phyloP scores from a whole-genome alignment of 352 stramenopile species.

The Aphanomyces euteiches region DNA sequence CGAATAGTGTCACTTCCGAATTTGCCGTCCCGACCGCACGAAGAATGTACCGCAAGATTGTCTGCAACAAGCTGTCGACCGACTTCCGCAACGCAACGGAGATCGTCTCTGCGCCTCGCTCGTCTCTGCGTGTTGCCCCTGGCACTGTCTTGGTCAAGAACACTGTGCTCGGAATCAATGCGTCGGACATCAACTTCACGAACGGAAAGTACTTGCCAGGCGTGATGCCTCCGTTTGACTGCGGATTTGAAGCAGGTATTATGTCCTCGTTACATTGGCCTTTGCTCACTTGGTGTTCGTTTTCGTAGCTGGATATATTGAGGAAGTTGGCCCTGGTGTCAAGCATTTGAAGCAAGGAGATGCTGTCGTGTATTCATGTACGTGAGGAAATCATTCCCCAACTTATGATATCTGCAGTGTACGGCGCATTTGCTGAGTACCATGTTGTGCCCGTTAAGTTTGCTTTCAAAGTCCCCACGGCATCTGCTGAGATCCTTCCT shows the following conservation, averaged over 20 bases:
- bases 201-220: slow-evolving; percentile 50
- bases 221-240: slow-evolving; percentile 50
- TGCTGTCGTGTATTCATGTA: slow-evolving; percentile 14
- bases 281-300: neutral
- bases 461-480: neutral
- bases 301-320: slow-evolving; percentile 15
- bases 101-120: slow-evolving; percentile 52
- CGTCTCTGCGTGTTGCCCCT: slow-evolving; percentile 35
- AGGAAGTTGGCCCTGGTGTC: slow-evolving; percentile 10
- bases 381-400: neutral
- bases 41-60: slow-evolving; percentile 58
- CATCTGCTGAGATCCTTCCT: slow-evolving; percentile 2
- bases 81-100: slow-evolving; percentile 73
- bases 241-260: slow-evolving; percentile 46
- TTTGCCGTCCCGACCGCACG: neutral
- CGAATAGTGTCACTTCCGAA: neutral
- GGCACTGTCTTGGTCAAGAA: slow-evolving; percentile 50
- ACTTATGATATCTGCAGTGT: neutral
- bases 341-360: slow-evolving; percentile 25
- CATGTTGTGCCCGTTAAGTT: slow-evolving; percentile 25
- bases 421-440: slow-evolving; percentile 24
- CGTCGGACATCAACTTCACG: slow-evolving; percentile 58
- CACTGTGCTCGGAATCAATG: slow-evolving; percentile 47
- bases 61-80: slow-evolving; percentile 73
- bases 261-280: neutral